Evolutionary conservation across 352 stramenopile genomes (phyloP), one percentile per base, ranked within the genome.

Genomic region (Globisporangium uncinulatum): DNA sequence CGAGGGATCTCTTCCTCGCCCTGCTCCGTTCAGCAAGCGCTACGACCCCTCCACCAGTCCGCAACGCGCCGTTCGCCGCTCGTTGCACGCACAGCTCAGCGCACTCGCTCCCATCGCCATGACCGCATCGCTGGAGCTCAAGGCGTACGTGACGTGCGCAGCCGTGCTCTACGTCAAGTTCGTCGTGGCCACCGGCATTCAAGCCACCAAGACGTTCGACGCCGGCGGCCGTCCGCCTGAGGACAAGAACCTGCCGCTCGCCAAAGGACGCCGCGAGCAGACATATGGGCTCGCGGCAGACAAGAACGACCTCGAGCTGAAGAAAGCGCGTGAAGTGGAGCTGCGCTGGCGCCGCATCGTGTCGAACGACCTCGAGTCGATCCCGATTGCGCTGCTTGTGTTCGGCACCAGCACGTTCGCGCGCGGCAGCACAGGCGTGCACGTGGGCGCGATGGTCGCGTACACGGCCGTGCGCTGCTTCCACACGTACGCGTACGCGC

Each of bases 161-260:
- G 61, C 65, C 19, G 68, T 69, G 62, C 57, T 79, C 34, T 90
- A 86, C 58, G 36, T 76, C 66, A 90, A 90, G 69, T 88, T 85
- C 67, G 49, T 90, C 46, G 50, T 56, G 36, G 64, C 63, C 6
- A 73, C 69, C n/a, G 65, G 66, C 49, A 76, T 86, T 49, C 75
- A 88, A 58, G 72, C 67, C 21, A 54, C 57, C 56, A 78, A 72
- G 69, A 85, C 71, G 32, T 90, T 86, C 62, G 47, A 42, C 32
- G 50, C 75, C 4, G 77, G 75, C 15, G 65, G 58, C 1, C 79
- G 79, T 32, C 65, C 78, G 20, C 74, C 79, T 3, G 76, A 89
- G 59, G 79, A 89, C 57, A 64, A 59, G 31, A 74, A 65, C 48
- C 63, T 87, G 11, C 39, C 32, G 9, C n/a, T 65, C 19, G 57